phyloP scores from a whole-genome alignment of 495 filamentous ascomycete species.

The Hamigera avellanea region DNA sequence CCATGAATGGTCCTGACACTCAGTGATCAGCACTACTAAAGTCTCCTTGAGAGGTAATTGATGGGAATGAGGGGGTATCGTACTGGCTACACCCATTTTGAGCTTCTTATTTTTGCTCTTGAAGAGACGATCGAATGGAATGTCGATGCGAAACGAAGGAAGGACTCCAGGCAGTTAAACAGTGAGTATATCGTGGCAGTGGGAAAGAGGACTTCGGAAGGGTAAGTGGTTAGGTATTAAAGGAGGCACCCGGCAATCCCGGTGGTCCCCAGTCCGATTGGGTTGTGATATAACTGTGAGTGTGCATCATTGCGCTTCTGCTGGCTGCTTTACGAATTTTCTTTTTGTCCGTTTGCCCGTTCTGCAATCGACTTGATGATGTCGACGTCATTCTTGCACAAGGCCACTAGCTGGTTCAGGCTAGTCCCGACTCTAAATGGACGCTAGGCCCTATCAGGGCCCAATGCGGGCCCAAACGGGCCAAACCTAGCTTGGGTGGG shows the following conservation, averaged over 20 bases:
- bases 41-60: neutral
- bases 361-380: too few species aligned
- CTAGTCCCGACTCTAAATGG: constrained; percentile 9
- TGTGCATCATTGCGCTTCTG: constrained; percentile 11
- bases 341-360: too few species aligned
- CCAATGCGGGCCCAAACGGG: too few species aligned
- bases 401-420: constrained; percentile 13
- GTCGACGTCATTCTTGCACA: constrained; percentile 25
- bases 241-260: constrained; percentile 12
- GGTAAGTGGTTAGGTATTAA: constrained; percentile 5
- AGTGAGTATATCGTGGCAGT: too few species aligned
- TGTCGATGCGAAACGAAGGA: neutral
- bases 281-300: constrained; percentile 20
- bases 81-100: neutral
- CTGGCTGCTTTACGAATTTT: too few species aligned
- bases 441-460: constrained; percentile 12
- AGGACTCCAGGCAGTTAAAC: too few species aligned
- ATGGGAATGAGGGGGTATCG: neutral
- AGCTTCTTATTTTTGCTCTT: neutral
- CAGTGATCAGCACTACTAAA: neutral
- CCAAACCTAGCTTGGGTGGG: constrained; percentile 5
- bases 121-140: neutral
- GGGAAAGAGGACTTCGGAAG: neutral
- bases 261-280: constrained; percentile 3
- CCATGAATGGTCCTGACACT: constrained; percentile 34